Evolutionary conservation across 306 rosid species (phyloP).

Genomic region (Prunus mira): DNA sequence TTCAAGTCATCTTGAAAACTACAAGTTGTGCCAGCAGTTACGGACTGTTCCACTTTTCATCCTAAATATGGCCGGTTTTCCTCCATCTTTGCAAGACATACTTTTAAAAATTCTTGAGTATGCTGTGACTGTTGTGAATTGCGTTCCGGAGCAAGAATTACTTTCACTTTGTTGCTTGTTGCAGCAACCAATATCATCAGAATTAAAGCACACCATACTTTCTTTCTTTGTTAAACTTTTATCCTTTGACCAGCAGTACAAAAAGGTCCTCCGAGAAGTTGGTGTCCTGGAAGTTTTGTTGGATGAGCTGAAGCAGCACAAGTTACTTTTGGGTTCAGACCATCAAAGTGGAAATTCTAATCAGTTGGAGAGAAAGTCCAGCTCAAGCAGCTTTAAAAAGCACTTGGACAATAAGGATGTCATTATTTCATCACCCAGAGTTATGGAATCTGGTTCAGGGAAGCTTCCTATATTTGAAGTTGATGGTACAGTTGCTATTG

Average conservation of each 20-base stretch:
- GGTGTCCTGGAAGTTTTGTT: slow-evolving; percentile 94
- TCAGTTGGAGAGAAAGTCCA: slow-evolving; percentile 59
- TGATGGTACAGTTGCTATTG: slow-evolving; percentile 73
- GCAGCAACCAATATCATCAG: slow-evolving; percentile 94
- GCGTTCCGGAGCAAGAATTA: slow-evolving; percentile 98
- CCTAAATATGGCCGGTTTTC: slow-evolving; percentile 90
- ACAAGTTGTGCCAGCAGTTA: slow-evolving; percentile 88
- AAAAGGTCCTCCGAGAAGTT: slow-evolving; percentile 98
- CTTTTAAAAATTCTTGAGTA: slow-evolving; percentile 97
- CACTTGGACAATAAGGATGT: slow-evolving; percentile 72
- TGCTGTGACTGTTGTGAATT: slow-evolving; percentile 98
- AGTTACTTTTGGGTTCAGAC: slow-evolving; percentile 62
- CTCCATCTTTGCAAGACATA: slow-evolving; percentile 79
- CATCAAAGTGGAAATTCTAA: slow-evolving; percentile 43
- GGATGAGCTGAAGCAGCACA: slow-evolving; percentile 91
- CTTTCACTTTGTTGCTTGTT: slow-evolving; percentile 97
- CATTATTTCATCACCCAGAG: slow-evolving; percentile 83
- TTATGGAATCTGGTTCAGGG: slow-evolving; percentile 75
- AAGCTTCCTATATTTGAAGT: slow-evolving; percentile 83
- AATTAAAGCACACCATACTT: slow-evolving; percentile 81
- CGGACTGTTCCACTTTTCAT: slow-evolving; percentile 96
- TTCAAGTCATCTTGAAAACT: slow-evolving; percentile 94
- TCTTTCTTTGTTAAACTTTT: slow-evolving; percentile 91
- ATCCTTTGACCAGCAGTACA: slow-evolving; percentile 97
- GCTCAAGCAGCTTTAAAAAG: slow-evolving; percentile 70